phyloP scores from a whole-genome alignment of 1,284 basidiomycete species.

The Melampsora occidentalis region DNA sequence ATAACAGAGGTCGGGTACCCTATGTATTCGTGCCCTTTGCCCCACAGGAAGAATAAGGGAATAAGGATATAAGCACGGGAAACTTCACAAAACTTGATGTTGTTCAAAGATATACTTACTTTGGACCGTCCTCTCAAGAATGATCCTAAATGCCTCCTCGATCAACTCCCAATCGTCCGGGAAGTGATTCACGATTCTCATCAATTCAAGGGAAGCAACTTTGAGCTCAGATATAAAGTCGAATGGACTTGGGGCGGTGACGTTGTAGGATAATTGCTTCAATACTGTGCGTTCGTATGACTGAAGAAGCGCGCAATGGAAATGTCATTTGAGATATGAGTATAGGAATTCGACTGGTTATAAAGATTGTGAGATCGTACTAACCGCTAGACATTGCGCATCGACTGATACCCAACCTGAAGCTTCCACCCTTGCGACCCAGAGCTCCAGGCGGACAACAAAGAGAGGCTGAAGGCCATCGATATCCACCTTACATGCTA shows the following conservation, averaged over 20 bases:
- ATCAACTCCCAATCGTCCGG: slow-evolving; percentile 1
- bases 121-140: neutral
- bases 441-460: neutral
- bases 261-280: neutral
- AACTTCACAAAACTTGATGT: too few species aligned
- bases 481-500: slow-evolving; percentile 3
- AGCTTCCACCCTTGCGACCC: neutral
- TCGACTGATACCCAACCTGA: neutral
- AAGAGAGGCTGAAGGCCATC: slow-evolving; percentile 5
- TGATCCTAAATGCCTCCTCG: neutral
- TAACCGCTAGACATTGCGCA: neutral
- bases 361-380: neutral
- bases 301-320: too few species aligned
- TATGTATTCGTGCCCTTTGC: too few species aligned
- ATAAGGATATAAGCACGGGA: too few species aligned
- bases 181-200: neutral
- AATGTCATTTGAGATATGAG: too few species aligned
- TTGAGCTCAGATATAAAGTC: slow-evolving; percentile 4
- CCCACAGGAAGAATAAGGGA: too few species aligned
- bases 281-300: neutral
- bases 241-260: neutral
- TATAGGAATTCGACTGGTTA: neutral
- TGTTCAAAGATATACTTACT: neutral
- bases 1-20: too few species aligned
- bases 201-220: neutral